Base-by-base conservation (phyloP, 2,329 filamentous ascomycete genomes). In the Penicillium brasilianum region DNA sequence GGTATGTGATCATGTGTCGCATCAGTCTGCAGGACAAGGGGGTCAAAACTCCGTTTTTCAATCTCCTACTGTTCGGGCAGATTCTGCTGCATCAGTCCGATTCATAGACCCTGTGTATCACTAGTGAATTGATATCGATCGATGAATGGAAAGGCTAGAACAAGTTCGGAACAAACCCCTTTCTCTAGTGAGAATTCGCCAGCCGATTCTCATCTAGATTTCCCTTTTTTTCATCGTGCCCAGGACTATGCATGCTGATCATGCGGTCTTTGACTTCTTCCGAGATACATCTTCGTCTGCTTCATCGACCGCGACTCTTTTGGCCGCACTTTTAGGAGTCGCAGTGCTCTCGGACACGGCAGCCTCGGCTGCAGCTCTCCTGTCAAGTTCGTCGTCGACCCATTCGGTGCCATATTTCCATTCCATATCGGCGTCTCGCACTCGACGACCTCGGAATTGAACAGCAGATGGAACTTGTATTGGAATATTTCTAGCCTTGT, bases 1-100 rank as follows among this genome's bases (percentile, higher is more conserved):
- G n/a, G n/a, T n/a, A n/a, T n/a, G n/a, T n/a, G 30, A 5, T 32
- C 30, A 32, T 32, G 30, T 9, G 8, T 54, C 36, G 37, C 14
- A 43, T 14, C 14, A 50, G 16, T 37, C 28, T 37, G 16, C n/a
- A 25, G 41, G 41, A 22, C 18, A 20, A 20, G 3, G 39, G 18
- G 44, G 44, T 48, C 44, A 48, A 48, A 48, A n/a, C 44, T 48
- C 44, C 44, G 14, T 48, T 30, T 30, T n/a, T 20, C 14, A 46
- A 28, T 28, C 25, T 46, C 22, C 32, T 18, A 41, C 7, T n/a
- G 16, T 41, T 8, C 14, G 25, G 25, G 25, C 25, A 28, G 6
- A 28, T 28, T 3, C 25, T 28, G 25, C 25, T 3, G 25, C 25
- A 6, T 3, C 3, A 28, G 9, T 48, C 20, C 28, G 44, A 30